A percentile compares a stretch with the other conserved stretches of the same genome.
Evolutionary conservation across 352 stramenopile species (phyloP).

Genomic region (Phytophthora citricola): DNA sequence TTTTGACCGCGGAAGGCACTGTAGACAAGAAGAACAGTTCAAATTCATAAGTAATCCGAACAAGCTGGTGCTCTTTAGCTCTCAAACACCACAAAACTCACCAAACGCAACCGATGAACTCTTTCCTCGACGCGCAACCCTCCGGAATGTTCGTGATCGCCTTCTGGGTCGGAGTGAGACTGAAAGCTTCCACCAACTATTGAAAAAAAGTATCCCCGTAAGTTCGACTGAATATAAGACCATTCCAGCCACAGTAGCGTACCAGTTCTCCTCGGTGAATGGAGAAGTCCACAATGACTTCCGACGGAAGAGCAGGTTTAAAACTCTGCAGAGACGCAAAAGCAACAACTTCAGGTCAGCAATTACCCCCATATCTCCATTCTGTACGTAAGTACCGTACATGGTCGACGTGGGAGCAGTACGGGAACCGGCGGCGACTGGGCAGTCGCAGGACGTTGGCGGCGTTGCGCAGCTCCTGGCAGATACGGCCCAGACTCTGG

Average conservation of each 20-base stretch:
- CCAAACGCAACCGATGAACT: constrained; percentile 84
- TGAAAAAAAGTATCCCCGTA: background rate
- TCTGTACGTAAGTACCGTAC: constrained; percentile 37
- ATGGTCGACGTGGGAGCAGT: constrained; percentile 82
- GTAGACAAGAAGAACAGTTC: constrained; percentile 1
- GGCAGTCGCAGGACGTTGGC: constrained; percentile 77
- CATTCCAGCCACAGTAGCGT: constrained; percentile 1
- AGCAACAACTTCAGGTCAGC: background rate
- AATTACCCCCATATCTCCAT: background rate
- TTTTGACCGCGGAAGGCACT: constrained; percentile 79
- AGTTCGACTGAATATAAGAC: background rate
- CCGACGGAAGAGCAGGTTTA: constrained; percentile 68
- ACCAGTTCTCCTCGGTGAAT: constrained; percentile 84
- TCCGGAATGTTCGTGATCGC: constrained; percentile 56
- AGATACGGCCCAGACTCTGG: constrained; percentile 59
- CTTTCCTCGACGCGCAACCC: constrained; percentile 76
- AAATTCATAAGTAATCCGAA: constrained; percentile 2
- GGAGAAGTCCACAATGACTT: constrained; percentile 87
- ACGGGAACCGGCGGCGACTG: constrained; percentile 80
- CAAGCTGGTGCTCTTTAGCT: background rate
- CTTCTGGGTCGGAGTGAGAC: constrained; percentile 66
- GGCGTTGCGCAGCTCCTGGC: constrained; percentile 70
- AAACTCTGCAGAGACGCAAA: constrained; percentile 45
- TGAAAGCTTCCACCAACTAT: constrained; percentile 84
- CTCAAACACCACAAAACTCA: constrained; percentile 31